A percentile compares a stretch with the other conserved stretches of the same genome.
phyloP scores from a whole-genome alignment of 139 green algal genomes.

The Parachlorella kessleri region DNA sequence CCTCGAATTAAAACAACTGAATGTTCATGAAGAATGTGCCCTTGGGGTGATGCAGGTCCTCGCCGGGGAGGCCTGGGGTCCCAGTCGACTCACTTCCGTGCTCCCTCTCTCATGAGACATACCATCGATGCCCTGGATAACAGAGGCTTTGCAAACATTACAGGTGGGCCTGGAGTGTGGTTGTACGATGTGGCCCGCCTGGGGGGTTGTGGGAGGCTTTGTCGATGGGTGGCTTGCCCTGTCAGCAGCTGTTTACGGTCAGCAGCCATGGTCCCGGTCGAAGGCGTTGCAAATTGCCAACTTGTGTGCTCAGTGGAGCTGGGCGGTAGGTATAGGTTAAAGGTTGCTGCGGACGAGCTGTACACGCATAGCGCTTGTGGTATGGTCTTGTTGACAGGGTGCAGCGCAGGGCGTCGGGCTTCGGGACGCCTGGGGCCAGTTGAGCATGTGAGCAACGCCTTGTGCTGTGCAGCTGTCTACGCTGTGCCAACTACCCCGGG shows the following conservation, averaged over 20 bases:
- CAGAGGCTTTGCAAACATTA: constrained; percentile 55
- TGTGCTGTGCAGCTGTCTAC: constrained; percentile 44
- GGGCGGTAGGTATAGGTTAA: background rate
- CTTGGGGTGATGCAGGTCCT: constrained; percentile 38
- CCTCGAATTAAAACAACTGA: constrained; percentile 85
- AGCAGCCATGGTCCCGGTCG: too few relatives aligned
- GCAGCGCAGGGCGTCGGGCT: background rate
- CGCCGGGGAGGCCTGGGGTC: constrained; percentile 42
- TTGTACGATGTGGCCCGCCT: too few relatives aligned
- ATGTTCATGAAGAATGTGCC: constrained; percentile 77
- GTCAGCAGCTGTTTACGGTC: too few relatives aligned
- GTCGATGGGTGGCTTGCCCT: too few relatives aligned
- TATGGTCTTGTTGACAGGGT: background rate
- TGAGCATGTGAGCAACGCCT: too few relatives aligned
- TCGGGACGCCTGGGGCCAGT: too few relatives aligned
- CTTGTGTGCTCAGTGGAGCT: too few relatives aligned
- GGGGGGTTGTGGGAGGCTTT: too few relatives aligned
- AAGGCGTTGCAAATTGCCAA: too few relatives aligned
- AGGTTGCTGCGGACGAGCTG: background rate
- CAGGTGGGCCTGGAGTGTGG: background rate
- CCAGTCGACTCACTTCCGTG: constrained; percentile 45
- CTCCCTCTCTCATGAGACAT: constrained; percentile 48
- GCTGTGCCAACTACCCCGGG: constrained; percentile 41
- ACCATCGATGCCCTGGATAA: constrained; percentile 43
- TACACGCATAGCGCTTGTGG: background rate